phyloP scores from a whole-genome alignment of 2,329 filamentous ascomycete genomes.

The Pseudonectria buxi region DNA sequence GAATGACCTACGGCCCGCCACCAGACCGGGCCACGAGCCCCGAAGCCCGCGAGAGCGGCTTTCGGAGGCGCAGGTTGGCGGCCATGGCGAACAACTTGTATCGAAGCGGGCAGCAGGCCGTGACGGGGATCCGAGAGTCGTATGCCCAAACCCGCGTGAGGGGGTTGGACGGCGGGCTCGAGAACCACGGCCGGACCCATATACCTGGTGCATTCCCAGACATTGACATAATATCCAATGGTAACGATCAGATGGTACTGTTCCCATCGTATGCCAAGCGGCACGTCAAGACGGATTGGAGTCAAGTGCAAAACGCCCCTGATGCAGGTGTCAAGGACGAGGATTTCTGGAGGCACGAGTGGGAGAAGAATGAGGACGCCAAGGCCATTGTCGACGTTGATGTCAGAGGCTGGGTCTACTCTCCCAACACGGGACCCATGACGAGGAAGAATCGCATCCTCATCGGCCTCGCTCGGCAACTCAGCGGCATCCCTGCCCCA shows the following conservation, averaged over 20 bases:
- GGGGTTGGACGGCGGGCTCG: conserved; percentile 21
- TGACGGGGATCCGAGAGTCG: conserved; percentile 53
- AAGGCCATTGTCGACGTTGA: conserved; percentile 89
- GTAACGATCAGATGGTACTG: conserved; percentile 85
- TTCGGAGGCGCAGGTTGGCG: conserved; percentile 71
- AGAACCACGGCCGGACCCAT: conserved; percentile 26
- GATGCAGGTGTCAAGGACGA: conserved; percentile 48
- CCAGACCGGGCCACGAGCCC: conserved; percentile 20
- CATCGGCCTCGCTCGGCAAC: conserved; percentile 75
- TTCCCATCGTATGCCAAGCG: conserved; percentile 89
- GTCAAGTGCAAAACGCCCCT: conserved; percentile 24
- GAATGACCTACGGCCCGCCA: conserved; percentile 22
- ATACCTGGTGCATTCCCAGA: conserved; percentile 79
- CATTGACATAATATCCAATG: conserved; percentile 69
- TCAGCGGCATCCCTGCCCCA: conserved; percentile 79
- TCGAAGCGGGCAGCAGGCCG: conserved; percentile 48
- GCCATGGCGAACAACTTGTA: conserved; percentile 54
- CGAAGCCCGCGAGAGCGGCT: conserved; percentile 52
- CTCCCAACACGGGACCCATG: conserved; percentile 76
- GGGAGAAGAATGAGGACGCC: conserved; percentile 73
- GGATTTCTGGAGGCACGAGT: conserved; percentile 72
- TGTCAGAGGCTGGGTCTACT: conserved; percentile 91
- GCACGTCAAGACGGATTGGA: conserved; percentile 49
- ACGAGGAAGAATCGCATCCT: conserved; percentile 80
- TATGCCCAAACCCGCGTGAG: conserved; percentile 47